Evolutionary conservation across 768 basidiomycete species (phyloP).

Genomic region (Phylloporus sp.): DNA sequence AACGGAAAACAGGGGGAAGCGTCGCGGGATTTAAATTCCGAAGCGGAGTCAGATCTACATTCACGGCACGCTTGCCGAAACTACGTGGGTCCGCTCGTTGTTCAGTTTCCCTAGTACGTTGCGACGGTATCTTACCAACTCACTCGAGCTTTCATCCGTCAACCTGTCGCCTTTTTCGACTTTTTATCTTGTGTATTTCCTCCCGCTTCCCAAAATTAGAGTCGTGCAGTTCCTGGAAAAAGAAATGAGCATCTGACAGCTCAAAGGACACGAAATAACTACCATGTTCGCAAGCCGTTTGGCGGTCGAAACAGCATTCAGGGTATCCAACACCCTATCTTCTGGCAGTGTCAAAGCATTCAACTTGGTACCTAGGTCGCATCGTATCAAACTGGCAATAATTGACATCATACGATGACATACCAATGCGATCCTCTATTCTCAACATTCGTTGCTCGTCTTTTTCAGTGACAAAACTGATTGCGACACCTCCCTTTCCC

Average conservation of each 20-base stretch:
- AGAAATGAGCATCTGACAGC: slow-evolving; percentile 3
- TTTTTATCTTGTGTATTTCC: slow-evolving; percentile 71
- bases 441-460: slow-evolving; percentile 80
- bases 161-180: slow-evolving; percentile 18
- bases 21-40: slow-evolving; percentile 12
- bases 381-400: not conserved
- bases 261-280: not conserved
- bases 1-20: slow-evolving; percentile 18
- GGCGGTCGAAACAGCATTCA: slow-evolving; percentile 88
- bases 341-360: slow-evolving; percentile 75
- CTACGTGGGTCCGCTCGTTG: not conserved
- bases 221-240: slow-evolving; percentile 72
- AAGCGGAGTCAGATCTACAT: slow-evolving; percentile 15
- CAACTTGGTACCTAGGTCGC: slow-evolving; percentile 60
- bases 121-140: slow-evolving; percentile 9
- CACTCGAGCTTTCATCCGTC: slow-evolving; percentile 1
- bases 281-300: slow-evolving; percentile 95
- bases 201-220: slow-evolving; percentile 87
- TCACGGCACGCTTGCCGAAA: slow-evolving; percentile 14
- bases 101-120: not conserved
- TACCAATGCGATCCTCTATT: slow-evolving; percentile 86
- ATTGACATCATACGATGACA: slow-evolving; percentile 26
- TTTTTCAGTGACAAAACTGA: slow-evolving; percentile 92
- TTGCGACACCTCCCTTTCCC: slow-evolving; percentile 81
- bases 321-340: slow-evolving; percentile 70